phyloP scores from a whole-genome alignment of 1,284 basidiomycete genomes.

The Sporisorium graminicola region DNA sequence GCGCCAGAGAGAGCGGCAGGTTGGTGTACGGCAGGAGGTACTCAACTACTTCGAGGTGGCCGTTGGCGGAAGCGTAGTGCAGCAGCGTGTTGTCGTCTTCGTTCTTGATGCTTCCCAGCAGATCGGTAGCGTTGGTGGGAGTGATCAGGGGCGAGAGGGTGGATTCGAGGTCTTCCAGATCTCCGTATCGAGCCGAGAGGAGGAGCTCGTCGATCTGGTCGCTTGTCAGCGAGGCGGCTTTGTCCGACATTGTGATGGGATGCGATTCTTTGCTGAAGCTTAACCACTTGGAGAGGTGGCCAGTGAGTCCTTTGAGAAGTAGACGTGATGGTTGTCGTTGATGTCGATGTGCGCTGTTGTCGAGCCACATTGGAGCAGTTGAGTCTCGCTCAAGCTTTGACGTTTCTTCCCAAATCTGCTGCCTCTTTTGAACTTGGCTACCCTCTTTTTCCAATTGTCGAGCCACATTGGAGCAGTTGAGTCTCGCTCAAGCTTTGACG shows the following conservation, averaged over 20 bases:
- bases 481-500: background rate
- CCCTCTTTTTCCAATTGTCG: background rate
- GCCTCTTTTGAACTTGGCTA: background rate
- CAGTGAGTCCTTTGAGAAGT: no score
- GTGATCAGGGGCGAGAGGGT: conserved; percentile 35
- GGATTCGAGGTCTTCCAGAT: conserved; percentile 54
- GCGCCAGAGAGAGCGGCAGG: conserved; percentile 47
- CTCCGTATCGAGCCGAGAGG: conserved; percentile 63
- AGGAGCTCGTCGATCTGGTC: conserved; percentile 67
- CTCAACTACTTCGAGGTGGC: conserved; percentile 51
- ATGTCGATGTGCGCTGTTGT: background rate
- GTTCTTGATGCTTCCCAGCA: conserved; percentile 45
- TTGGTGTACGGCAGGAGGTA: conserved; percentile 48
- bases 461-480: background rate
- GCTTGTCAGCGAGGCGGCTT: conserved; percentile 29
- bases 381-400: background rate
- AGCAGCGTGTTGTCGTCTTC: conserved; percentile 60
- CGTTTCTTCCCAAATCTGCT: conserved; percentile 1
- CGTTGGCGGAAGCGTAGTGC: conserved; percentile 66
- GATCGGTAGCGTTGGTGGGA: conserved; percentile 2
- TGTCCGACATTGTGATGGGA: conserved; percentile 34
- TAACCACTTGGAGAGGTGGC: no score
- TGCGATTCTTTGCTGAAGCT: no score
- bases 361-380: background rate
- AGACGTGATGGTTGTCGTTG: conserved; percentile 4